Evolutionary conservation across 2,329 filamentous ascomycete genomes (phyloP), one percentile per base, ranked within the genome.

Genomic region (Xylariales sp.): DNA sequence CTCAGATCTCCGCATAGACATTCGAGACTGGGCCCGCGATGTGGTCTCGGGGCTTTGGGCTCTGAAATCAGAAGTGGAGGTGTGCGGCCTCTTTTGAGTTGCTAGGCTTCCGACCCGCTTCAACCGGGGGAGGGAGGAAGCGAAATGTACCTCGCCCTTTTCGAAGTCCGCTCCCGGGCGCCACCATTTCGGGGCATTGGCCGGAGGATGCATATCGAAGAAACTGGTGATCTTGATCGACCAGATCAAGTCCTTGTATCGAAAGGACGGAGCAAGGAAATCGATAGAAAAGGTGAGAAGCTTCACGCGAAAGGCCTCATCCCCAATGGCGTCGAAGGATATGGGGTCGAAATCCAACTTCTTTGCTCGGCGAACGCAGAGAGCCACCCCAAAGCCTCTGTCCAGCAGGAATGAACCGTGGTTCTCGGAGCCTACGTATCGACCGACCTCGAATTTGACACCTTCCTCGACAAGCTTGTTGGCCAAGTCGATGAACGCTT

Each of bases 171-270:
- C 36, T 11, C 16, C 25, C 7, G 36, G 25, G 6, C 16, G 29
- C 36, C 36, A 38, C 36, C 36, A 38, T 14, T 14, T 31, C 11
- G 36, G 36, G 9, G 36, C 24, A 14, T 21, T 31, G 16, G 36
- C 11, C 16, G 36, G 36, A 14, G n/a, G 25, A 14, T 28, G 21
- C 14, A 16, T 24, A 5, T n/a, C 24, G 16, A 38, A 38, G 16
- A 38, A 38, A 3, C 16, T 31, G 5, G 36, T 38, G 27, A 38
- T 38, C 10, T 22, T 18, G 22, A 38, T 38, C n/a, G 36, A 31
- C 25, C 25, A 38, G 9, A 38, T 22, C 12, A 38, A 27, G 14
- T 38, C 36, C n/a, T 4, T 9, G n/a, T 38, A 27, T 12, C 14
- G 24, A 20, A 38, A 38, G 2, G 12, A 18, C 5, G 36, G 10